A percentile compares a stretch with the other conserved stretches of the same genome.
Evolutionary conservation across 192 early-diverging fungal species (phyloP).

Genomic region (Dimargaris cristalligena): DNA sequence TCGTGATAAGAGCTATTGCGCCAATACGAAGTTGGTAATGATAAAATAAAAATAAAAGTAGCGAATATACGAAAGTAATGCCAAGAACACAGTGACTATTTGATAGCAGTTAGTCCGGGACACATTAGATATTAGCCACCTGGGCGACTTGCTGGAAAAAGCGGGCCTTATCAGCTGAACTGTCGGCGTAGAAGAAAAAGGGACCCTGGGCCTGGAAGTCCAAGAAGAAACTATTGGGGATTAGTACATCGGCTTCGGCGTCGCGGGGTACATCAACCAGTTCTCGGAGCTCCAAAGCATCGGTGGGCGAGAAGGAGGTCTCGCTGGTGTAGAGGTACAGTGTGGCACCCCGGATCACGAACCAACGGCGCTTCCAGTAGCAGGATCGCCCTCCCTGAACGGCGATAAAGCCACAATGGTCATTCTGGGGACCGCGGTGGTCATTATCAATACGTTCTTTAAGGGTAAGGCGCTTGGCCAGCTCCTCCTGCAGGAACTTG

Average conservation of each 20-base stretch:
- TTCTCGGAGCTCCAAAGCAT: slow-evolving; percentile 23
- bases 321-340: slow-evolving; percentile 32
- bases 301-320: slow-evolving; percentile 20
- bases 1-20: not conserved
- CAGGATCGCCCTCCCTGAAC: not conserved
- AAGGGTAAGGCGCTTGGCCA: slow-evolving; percentile 4
- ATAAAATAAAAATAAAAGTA: not conserved
- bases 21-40: not conserved
- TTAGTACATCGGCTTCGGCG: slow-evolving; percentile 29
- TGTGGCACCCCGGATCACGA: slow-evolving; percentile 30
- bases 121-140: not conserved
- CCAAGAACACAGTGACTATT: not conserved
- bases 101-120: not conserved
- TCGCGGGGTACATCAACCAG: slow-evolving; percentile 22
- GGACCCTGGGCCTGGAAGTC: slow-evolving; percentile 23
- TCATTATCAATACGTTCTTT: slow-evolving; percentile 2
- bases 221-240: slow-evolving; percentile 32
- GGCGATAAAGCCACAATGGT: not conserved
- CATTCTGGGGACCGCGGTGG: not conserved
- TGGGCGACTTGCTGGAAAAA: not conserved
- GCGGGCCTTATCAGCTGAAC: slow-evolving; percentile 18
- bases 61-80: not conserved
- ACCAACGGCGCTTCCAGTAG: slow-evolving; percentile 39
- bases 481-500: slow-evolving; percentile 1
- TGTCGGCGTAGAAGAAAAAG: slow-evolving; percentile 32